A percentile compares a stretch with the other conserved stretches of the same genome.
These are phyloP conservation scores for Hypoxylon sp. DNA, from an alignment of 2,329 filamentous ascomycete species.

Conservation along the genomic window DNA sequence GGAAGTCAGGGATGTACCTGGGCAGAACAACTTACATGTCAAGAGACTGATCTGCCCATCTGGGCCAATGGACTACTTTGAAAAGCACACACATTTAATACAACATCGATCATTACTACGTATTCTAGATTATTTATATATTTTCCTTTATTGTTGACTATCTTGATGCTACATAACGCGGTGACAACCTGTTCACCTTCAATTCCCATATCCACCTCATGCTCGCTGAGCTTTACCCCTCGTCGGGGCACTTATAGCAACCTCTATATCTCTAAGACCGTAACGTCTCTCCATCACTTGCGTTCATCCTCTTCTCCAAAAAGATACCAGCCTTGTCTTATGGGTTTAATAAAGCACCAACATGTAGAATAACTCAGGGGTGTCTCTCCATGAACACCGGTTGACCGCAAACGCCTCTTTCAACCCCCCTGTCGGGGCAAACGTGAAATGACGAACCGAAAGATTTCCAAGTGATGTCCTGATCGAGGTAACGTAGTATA, in stretches of 20 bases:
- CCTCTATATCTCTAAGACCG: constrained; percentile 12
- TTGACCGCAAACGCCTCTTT: constrained; percentile 11
- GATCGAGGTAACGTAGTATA: background rate
- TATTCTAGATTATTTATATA: constrained; percentile 8
- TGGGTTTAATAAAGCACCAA: constrained; percentile 2
- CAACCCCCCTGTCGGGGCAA: constrained; percentile 7
- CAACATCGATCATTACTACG: no score
- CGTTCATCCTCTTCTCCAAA: constrained; percentile 31
- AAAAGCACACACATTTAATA: no score
- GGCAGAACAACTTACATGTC: no score
- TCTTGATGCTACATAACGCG: constrained; percentile 25
- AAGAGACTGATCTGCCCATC: no score
- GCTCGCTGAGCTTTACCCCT: constrained; percentile 15
- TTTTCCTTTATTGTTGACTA: constrained; percentile 33
- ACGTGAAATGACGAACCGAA: constrained; percentile 6
- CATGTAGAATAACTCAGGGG: constrained; percentile 23
- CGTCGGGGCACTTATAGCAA: constrained; percentile 5
- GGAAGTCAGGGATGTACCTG: no score
- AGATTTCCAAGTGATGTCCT: constrained; percentile 18
- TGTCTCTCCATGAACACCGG: constrained; percentile 22
- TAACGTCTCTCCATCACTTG: constrained; percentile 26
- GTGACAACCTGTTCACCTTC: constrained; percentile 25
- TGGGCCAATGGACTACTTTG: no score
- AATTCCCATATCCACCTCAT: background rate
- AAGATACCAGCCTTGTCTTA: constrained; percentile 2